A percentile compares a stretch with the other conserved stretches of the same genome.
Conservation (phyloP, 1,284 basidiomycete species). For the Puccinia brachypodii region DNA sequence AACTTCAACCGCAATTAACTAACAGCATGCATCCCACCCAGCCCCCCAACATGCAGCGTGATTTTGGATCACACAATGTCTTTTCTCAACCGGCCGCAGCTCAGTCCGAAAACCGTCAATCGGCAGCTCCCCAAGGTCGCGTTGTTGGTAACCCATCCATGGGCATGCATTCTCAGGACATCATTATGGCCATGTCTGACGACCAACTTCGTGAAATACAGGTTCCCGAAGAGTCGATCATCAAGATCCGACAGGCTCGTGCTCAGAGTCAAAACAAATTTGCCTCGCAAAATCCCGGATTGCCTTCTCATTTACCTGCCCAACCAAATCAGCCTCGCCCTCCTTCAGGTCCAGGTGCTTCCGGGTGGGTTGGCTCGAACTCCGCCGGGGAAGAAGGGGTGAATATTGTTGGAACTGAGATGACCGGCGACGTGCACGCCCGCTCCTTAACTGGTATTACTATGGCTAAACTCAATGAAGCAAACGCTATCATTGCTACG, state of each 20-base stretch:
- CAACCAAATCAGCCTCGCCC: conserved; percentile 3
- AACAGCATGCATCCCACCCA: not conserved
- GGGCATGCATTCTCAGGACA: not conserved
- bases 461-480: conserved; percentile 21
- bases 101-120: conserved; percentile 2
- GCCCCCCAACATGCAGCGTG: not conserved
- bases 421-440: not conserved
- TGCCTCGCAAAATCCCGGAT: not conserved
- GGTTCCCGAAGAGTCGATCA: conserved; percentile 16
- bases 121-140: not conserved
- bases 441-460: conserved; percentile 6
- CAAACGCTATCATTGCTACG: not conserved
- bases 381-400: conserved; percentile 3
- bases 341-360: not conserved
- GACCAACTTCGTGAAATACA: conserved; percentile 21
- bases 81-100: not conserved
- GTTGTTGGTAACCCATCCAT: not conserved
- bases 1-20: conserved; percentile 20
- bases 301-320: not conserved
- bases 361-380: not conserved
- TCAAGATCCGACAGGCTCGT: conserved; percentile 41
- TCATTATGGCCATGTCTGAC: conserved; percentile 44
- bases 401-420: not conserved
- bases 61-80: not conserved
- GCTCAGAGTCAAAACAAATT: conserved; percentile 26